These are phyloP conservation scores for Plasmodium chabaudi DNA, from an alignment of 169 alveolate species.

Conservation along the genomic window DNA sequence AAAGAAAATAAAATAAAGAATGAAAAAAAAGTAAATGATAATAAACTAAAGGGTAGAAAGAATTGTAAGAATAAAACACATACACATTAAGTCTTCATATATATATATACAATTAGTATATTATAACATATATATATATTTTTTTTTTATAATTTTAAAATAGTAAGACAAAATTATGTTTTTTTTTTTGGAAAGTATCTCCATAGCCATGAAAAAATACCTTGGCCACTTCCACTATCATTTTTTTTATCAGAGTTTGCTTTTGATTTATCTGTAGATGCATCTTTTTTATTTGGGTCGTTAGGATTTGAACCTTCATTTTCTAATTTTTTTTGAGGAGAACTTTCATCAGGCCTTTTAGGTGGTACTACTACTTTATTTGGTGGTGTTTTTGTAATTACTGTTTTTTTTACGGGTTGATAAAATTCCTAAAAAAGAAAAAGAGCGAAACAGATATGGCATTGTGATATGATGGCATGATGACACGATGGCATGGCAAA, in stretches of 20 bases:
- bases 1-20: not conserved
- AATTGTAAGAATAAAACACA: not conserved
- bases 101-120: conserved; percentile 8
- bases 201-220: conserved; percentile 63
- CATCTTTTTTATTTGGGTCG: conserved; percentile 12
- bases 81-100: not conserved
- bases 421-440: conserved; percentile 24
- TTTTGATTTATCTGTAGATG: conserved; percentile 13
- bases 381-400: conserved; percentile 41
- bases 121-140: conserved; percentile 7
- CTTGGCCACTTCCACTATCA: conserved; percentile 17
- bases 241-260: conserved; percentile 17
- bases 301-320: not conserved
- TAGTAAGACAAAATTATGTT: conserved; percentile 8
- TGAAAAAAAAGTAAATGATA: too few species aligned
- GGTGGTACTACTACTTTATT: conserved; percentile 20
- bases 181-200: conserved; percentile 50
- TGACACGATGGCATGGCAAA: too few species aligned
- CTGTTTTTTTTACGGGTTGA: conserved; percentile 63
- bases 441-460: not conserved
- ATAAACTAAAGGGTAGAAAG: too few species aligned
- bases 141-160: not conserved
- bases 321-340: conserved; percentile 23
- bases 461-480: too few species aligned
- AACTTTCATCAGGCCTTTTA: conserved; percentile 44